Evolutionary conservation across 331 rosid genomes (phyloP), one percentile per base, ranked within the genome.

Genomic region (Spiraea crenata): DNA sequence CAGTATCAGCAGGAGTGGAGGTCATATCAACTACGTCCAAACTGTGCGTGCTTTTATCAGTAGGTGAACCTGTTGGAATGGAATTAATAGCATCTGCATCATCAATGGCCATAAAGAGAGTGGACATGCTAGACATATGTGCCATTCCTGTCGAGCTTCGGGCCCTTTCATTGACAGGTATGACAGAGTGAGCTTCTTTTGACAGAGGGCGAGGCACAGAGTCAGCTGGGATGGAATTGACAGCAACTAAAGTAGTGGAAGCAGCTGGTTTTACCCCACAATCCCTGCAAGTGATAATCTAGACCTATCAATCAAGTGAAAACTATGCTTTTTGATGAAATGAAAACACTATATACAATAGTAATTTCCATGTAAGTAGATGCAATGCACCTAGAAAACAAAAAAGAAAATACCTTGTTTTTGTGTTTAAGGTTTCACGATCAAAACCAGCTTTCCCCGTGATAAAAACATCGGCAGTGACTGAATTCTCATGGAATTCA

Each of bases 1-100:
- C 88, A 2, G 88, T 75, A 74, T 83, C 90, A 44, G 90, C 88
- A 10, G 90, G 90, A 44, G 83, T 83, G 19, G 83, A 71, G 46
- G 69, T 55, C 82, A 83, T 67, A 74, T 86, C 80, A 42, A 73
- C 34, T 46, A 56, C 1, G 42, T 57, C 41, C 65, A 63, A 65
- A 46, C 57, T 44, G 48, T 57, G 73, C 35, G 34, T 31, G 16
- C 40, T 56, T 59, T 58, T 74, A 67, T 70, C 77, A 39, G 75
- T 17, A 55, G 65, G 10, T 10, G 76, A 63, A 74, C 67, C 58
- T 14, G 74, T 16, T 49, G 78, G 80, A 65, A 31, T 69, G 49
- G 74, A 77, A 67, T 65, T 50, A 45, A 74, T 12, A 20, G 55
- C 72, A 64, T 44, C 69, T 4, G 49, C 68, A 67, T 70, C 71